These are phyloP conservation scores for Vitis rotundifolia DNA, from an alignment of 164 flowering plant genomes.

Conservation along the genomic window DNA sequence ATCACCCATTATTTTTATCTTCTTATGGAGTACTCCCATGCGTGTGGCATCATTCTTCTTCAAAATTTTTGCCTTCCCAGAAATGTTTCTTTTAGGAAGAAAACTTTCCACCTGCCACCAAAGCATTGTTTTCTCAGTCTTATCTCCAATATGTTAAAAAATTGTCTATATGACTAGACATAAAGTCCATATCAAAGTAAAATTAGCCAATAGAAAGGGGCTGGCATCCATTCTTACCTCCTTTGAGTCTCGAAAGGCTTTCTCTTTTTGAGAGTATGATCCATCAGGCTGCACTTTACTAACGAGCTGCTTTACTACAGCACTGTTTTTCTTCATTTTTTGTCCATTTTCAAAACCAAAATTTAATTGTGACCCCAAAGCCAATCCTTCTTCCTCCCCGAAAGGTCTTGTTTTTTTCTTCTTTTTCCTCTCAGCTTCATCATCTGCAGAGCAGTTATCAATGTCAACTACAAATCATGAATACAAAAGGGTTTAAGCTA, in stretches of 20 bases:
- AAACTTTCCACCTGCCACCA: conserved; percentile 55
- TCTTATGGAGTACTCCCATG: conserved; percentile 45
- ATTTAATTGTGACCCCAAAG: conserved; percentile 29
- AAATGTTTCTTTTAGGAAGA: conserved; percentile 35
- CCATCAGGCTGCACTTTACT: conserved; percentile 41
- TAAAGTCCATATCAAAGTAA: not conserved
- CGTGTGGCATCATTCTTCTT: conserved; percentile 44
- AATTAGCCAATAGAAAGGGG: not conserved
- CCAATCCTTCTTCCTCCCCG: conserved; percentile 28
- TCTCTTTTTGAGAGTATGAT: conserved; percentile 35
- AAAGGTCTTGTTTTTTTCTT: conserved; percentile 53
- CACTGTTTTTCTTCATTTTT: conserved; percentile 26
- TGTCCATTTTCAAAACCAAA: conserved; percentile 39
- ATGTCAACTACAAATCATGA: not conserved
- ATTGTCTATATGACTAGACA: not conserved
- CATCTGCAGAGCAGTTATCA: conserved; percentile 46
- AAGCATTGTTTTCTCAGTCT: not conserved
- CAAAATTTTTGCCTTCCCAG: conserved; percentile 45
- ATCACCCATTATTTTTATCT: conserved; percentile 63
- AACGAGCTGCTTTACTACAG: conserved; percentile 28
- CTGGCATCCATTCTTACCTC: conserved; percentile 33
- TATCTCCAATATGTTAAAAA: not conserved
- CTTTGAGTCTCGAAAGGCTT: conserved; percentile 30
- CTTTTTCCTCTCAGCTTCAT: conserved; percentile 63
- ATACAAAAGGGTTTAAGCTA: not conserved